These are phyloP conservation scores for Erythrophleum ivorense DNA, from an alignment of 331 rosid genomes.

Conservation along the genomic window DNA sequence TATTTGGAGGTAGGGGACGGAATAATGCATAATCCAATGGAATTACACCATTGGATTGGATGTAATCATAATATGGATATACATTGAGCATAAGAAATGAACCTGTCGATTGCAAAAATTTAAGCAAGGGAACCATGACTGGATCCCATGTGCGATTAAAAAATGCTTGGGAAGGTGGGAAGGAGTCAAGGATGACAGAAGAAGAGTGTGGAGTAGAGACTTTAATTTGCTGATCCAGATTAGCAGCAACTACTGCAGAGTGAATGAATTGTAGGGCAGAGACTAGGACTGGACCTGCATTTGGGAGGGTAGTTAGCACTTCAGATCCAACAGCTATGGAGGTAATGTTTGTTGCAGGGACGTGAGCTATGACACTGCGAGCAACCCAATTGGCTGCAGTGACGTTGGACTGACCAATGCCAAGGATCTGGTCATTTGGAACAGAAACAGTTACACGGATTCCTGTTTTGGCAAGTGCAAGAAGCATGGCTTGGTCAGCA, in stretches of 20 bases:
- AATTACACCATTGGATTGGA: constrained; percentile 66
- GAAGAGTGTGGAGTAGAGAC: constrained; percentile 94
- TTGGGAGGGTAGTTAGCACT: constrained; percentile 79
- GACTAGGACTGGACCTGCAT: constrained; percentile 89
- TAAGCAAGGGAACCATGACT: constrained; percentile 93
- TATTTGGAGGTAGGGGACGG: constrained; percentile 90
- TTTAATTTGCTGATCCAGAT: constrained; percentile 82
- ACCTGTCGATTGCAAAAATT: constrained; percentile 83
- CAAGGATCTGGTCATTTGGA: constrained; percentile 86
- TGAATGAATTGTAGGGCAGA: constrained; percentile 79
- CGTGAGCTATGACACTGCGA: constrained; percentile 84
- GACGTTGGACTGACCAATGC: constrained; percentile 92
- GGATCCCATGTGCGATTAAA: constrained; percentile 93
- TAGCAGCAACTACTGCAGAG: constrained; percentile 92
- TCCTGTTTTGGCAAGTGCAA: constrained; percentile 89
- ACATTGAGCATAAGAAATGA: constrained; percentile 95
- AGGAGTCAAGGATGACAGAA: constrained; percentile 85
- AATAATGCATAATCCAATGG: constrained; percentile 95
- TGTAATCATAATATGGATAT: constrained; percentile 91
- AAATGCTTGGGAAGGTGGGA: constrained; percentile 98
- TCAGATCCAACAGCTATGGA: constrained; percentile 96
- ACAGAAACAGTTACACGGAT: constrained; percentile 79
- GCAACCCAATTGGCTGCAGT: constrained; percentile 96
- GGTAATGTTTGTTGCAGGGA: constrained; percentile 92
- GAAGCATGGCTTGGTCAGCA: constrained; percentile 79